Evolutionary conservation across 352 stramenopile genomes (phyloP).

Genomic region (Phytophthora pisi): DNA sequence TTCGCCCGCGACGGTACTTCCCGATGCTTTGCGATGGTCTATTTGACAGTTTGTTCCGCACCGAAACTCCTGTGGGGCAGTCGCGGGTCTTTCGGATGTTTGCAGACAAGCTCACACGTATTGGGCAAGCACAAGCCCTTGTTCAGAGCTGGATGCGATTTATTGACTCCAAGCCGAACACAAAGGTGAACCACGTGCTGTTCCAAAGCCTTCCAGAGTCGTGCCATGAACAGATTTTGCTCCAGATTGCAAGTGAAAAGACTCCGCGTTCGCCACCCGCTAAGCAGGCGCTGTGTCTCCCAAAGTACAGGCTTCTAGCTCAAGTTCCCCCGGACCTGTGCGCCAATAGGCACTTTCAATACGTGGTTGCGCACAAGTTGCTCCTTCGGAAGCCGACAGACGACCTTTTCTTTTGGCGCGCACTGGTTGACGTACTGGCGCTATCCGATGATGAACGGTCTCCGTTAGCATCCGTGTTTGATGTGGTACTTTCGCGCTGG

Average conservation of each 20-base stretch:
- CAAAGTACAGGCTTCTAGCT: conserved; percentile 62
- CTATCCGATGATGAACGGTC: conserved; percentile 7
- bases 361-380: conserved; percentile 66
- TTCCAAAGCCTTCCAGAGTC: conserved; percentile 57
- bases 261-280: conserved; percentile 1
- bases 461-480: conserved; percentile 55
- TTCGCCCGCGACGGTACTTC: conserved; percentile 58
- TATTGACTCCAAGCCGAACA: conserved; percentile 20
- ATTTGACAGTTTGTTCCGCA: conserved; percentile 33
- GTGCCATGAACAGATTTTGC: conserved; percentile 53
- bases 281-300: conserved; percentile 25
- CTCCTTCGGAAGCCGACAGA: conserved; percentile 52
- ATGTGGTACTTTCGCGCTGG: conserved; percentile 63
- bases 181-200: conserved; percentile 33
- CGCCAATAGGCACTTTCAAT: conserved; percentile 67
- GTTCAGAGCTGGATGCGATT: conserved; percentile 55
- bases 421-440: conserved; percentile 51
- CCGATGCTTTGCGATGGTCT: conserved; percentile 45
- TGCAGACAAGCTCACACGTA: conserved; percentile 64
- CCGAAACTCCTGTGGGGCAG: not conserved
- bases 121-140: conserved; percentile 50
- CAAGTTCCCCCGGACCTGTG: conserved; percentile 42
- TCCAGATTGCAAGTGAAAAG: conserved; percentile 44
- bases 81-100: conserved; percentile 59
- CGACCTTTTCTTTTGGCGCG: conserved; percentile 57